Conservation (phyloP, 495 filamentous ascomycete species). For the Tuber aestivum region DNA sequence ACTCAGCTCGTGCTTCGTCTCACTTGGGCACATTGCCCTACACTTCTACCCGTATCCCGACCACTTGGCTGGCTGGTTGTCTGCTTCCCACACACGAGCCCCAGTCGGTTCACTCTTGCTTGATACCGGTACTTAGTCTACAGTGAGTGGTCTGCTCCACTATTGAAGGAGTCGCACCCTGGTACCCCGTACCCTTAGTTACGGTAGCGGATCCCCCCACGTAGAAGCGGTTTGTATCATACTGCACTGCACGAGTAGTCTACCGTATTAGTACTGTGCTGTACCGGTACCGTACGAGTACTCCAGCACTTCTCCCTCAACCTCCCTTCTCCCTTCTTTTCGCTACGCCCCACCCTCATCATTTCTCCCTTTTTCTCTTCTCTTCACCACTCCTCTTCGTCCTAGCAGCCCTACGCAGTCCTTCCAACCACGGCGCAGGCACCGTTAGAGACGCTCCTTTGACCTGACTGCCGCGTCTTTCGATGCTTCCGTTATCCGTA, state of each 20-base stretch:
- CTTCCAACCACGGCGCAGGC: slow-evolving; percentile 31
- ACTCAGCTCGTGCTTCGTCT: not conserved
- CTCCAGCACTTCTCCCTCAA: not conserved
- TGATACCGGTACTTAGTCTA: not conserved
- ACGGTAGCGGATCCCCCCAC: not conserved
- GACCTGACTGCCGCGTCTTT: slow-evolving; percentile 12
- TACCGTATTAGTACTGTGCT: too few species aligned
- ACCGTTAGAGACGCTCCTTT: slow-evolving; percentile 29
- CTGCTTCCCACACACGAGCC: not conserved
- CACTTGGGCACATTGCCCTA: not conserved
- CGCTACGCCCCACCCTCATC: not conserved
- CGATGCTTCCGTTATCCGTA: slow-evolving; percentile 24
- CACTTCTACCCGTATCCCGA: not conserved
- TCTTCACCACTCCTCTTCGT: not conserved
- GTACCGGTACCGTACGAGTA: not conserved
- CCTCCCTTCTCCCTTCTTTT: not conserved
- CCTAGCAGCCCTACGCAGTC: slow-evolving; percentile 23
- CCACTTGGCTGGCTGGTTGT: not conserved
- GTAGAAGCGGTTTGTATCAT: not conserved
- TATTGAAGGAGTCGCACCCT: not conserved
- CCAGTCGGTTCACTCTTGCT: not conserved
- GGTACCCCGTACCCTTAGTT: not conserved
- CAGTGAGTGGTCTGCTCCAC: not conserved
- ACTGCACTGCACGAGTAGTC: too few species aligned
- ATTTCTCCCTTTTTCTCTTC: slow-evolving; percentile 8